Conservation (phyloP, 2,329 filamentous ascomycete species). For the Beauveria sp. region DNA sequence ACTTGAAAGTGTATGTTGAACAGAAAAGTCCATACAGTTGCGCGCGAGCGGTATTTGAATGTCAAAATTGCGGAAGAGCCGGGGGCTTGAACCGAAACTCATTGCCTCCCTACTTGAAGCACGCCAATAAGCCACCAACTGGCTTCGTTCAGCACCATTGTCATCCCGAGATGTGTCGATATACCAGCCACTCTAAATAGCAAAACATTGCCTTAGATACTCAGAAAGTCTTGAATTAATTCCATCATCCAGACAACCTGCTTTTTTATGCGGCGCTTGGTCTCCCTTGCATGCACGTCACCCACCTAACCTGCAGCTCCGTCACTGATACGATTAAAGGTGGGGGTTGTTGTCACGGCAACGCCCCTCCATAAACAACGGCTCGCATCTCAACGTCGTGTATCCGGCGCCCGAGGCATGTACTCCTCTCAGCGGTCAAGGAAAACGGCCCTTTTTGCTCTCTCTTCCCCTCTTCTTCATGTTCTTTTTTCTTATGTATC, state of each 20-base stretch:
- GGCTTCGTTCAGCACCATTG: no score
- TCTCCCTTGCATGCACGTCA: not conserved
- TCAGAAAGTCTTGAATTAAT: not conserved
- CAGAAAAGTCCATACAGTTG: no score
- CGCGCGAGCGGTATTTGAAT: no score
- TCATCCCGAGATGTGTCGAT: no score
- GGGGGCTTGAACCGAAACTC: no score
- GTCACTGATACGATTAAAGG: not conserved
- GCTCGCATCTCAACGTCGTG: not conserved
- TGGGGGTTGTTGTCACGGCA: slow-evolving; percentile 15
- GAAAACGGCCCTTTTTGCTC: not conserved
- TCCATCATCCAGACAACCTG: not conserved
- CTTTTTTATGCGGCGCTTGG: not conserved
- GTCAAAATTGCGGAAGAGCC: no score
- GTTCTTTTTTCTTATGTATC: slow-evolving; percentile 1
- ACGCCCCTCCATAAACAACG: slow-evolving; percentile 18
- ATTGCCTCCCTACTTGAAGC: no score
- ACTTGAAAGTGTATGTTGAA: no score
- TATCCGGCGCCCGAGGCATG: not conserved
- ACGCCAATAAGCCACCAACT: no score
- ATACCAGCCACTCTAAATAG: no score
- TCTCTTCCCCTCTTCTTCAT: not conserved
- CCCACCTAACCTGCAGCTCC: not conserved
- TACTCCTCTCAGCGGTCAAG: not conserved
- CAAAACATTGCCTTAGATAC: not conserved